Evolutionary conservation across 306 rosid genomes (phyloP).

Genomic region (Cucurbita pepo): DNA sequence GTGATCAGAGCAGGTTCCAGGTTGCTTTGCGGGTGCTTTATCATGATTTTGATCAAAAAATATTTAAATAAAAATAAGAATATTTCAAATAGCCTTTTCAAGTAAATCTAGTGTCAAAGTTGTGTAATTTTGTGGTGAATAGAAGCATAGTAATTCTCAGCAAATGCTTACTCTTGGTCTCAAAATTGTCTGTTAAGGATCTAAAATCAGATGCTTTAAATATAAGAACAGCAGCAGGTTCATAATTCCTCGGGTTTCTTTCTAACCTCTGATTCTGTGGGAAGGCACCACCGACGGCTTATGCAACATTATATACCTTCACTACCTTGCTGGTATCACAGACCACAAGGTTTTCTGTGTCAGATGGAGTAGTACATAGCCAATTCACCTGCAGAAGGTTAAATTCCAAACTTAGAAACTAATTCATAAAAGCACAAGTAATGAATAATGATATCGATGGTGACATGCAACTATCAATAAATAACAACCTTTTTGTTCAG

Average conservation of each 20-base stretch:
- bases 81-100: too few relatives aligned
- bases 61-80: too few relatives aligned
- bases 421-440: not conserved
- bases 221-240: not conserved
- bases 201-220: not conserved
- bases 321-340: conserved; percentile 81
- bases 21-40: too few relatives aligned
- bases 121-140: too few relatives aligned
- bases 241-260: not conserved
- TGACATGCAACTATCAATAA: conserved; percentile 3
- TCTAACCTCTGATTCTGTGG: not conserved
- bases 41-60: too few relatives aligned
- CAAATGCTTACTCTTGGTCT: not conserved
- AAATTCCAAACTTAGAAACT: not conserved
- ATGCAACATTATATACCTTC: conserved; percentile 55
- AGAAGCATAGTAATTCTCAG: not conserved
- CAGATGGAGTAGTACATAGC: conserved; percentile 66
- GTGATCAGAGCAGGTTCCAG: too few relatives aligned
- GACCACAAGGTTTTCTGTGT: conserved; percentile 63
- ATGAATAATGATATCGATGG: not conserved
- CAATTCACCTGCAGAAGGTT: conserved; percentile 63
- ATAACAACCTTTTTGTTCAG: conserved; percentile 52
- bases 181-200: not conserved
- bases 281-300: not conserved
- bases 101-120: too few relatives aligned